phyloP scores from a whole-genome alignment of 1,284 basidiomycete species.

The Ganoderma lucidum region DNA sequence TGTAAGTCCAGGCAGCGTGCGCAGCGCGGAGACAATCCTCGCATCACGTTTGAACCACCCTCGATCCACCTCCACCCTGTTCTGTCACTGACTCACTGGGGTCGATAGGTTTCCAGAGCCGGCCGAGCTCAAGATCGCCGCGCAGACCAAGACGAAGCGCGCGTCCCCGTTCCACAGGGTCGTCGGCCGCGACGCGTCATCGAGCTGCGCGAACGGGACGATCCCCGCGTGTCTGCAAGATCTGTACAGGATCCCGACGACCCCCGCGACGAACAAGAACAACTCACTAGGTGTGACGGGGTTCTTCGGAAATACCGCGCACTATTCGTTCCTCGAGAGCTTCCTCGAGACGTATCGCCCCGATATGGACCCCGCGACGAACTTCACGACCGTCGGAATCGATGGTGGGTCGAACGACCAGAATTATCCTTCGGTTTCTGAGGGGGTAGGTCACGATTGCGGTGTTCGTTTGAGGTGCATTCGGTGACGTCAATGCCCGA shows the following conservation, averaged over 20 bases:
- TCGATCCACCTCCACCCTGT: neutral
- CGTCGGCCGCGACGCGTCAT: conserved; percentile 22
- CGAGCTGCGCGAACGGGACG: conserved; percentile 50
- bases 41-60: neutral
- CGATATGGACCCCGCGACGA: conserved; percentile 51
- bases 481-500: neutral
- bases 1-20: conserved; percentile 19
- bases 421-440: conserved; percentile 43
- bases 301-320: conserved; percentile 61
- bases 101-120: conserved; percentile 1
- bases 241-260: conserved; percentile 58
- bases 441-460: conserved; percentile 50
- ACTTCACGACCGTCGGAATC: conserved; percentile 51
- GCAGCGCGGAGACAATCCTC: neutral
- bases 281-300: conserved; percentile 65
- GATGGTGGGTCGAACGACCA: conserved; percentile 53
- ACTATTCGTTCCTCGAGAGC: conserved; percentile 54
- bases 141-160: conserved; percentile 2
- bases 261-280: conserved; percentile 47
- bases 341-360: conserved; percentile 58
- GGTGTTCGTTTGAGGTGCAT: no score
- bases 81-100: neutral
- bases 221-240: conserved; percentile 62
- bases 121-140: neutral
- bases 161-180: conserved; percentile 12